Conservation (phyloP, 331 rosid genomes). For the Quercus phellos region DNA sequence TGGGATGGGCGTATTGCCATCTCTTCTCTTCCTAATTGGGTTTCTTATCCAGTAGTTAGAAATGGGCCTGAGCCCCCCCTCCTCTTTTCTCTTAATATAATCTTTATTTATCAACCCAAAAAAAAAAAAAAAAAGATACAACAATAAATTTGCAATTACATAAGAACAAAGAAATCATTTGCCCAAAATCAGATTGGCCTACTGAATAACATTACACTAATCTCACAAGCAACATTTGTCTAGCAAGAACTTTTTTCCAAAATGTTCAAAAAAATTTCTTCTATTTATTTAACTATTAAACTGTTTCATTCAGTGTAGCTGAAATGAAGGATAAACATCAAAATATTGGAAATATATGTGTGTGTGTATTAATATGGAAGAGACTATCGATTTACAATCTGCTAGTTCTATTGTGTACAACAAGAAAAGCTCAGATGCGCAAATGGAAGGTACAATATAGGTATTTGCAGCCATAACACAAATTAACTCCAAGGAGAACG, state of each 20-base stretch:
- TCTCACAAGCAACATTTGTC: not conserved
- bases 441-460: not conserved
- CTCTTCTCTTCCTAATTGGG: no score
- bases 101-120: no score
- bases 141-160: not conserved
- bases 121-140: no score
- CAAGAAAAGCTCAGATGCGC: not conserved
- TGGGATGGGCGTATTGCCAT: no score
- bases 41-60: no score
- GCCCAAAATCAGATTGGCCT: not conserved
- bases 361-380: not conserved
- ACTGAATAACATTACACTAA: not conserved
- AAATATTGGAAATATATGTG: not conserved
- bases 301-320: not conserved
- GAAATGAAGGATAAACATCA: not conserved
- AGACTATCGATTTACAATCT: not conserved
- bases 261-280: no score
- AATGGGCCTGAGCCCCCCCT: no score
- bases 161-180: not conserved
- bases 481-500: not conserved
- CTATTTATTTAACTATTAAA: not conserved
- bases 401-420: not conserved
- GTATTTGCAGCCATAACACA: not conserved
- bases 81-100: no score
- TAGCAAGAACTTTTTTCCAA: not conserved